These are phyloP conservation scores for Vickermania spadyakhi DNA, from an alignment of 208 protist species.

Conservation along the genomic window DNA sequence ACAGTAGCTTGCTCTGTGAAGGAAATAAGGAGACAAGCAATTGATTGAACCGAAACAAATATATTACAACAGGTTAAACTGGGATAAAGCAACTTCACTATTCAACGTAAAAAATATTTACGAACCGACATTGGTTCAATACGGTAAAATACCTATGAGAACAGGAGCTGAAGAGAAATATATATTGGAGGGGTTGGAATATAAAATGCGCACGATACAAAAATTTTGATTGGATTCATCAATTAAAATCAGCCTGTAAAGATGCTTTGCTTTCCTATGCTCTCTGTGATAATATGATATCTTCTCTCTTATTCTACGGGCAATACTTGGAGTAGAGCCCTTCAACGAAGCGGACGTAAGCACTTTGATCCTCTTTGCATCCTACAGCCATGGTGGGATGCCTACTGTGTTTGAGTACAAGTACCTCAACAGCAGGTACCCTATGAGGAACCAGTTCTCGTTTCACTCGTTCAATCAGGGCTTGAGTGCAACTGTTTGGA, in stretches of 20 bases:
- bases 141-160: no score
- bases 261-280: constrained; percentile 3
- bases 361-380: constrained; percentile 65
- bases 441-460: constrained; percentile 42
- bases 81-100: no score
- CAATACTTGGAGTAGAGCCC: constrained; percentile 69
- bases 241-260: not conserved
- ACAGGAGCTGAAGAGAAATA: not conserved
- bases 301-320: constrained; percentile 10
- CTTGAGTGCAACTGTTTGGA: constrained; percentile 55
- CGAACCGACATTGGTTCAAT: no score
- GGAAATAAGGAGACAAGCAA: no score
- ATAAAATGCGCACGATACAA: no score
- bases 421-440: constrained; percentile 72
- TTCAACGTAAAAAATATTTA: no score
- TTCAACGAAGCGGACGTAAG: constrained; percentile 78
- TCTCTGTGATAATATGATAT: not conserved
- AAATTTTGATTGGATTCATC: no score
- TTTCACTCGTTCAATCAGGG: constrained; percentile 53
- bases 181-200: not conserved
- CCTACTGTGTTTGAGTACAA: constrained; percentile 58
- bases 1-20: no score
- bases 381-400: constrained; percentile 73
- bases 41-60: no score
- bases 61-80: no score